Base-by-base conservation (phyloP, 441 rosid species). In the Theobroma grandiflorum region DNA sequence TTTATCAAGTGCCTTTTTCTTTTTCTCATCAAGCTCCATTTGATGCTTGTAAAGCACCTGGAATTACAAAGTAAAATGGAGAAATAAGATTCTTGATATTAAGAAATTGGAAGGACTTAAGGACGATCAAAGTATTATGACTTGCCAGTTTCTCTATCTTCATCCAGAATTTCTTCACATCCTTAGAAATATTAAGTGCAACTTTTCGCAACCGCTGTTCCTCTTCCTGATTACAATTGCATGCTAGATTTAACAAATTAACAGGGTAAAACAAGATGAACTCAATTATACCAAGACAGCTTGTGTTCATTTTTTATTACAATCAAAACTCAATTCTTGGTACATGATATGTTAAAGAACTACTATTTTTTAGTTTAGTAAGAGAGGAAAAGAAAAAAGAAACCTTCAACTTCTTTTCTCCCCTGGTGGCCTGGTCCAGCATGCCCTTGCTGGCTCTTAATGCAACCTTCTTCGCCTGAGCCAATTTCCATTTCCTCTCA, bases 21-120 rank as follows among this genome's bases (percentile, higher is more conserved):
- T 94, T 85, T 92, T 97, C 89, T 91, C 99, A 79, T 95, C 96
- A 76, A 94, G 93, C 86, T 90, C 98, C 92, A 88, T 82, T 88
- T 97, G 99, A 87, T 95, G 97, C 92, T 95, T 97, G 90, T 95
- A 97, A 78, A 94, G 90, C 78, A 97, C 99, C 99, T 97, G 82
- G 11, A 76, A 79, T 67, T 52, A 85, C 40, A 84, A 75, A 59
- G 55, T 40, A 15, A 11, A 18, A 66, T 50, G 45, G 58, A 75
- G 58, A 31, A 26, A 47, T 14, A 79, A 20, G 62, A 79, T 80
- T 80, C 62, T 62, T 42, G 33, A 55, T 14, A 42, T 40, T 58
- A 55, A n/a, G 18, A 55, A 45, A 81, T 15, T 52, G 59, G 50
- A 75, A 18, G 37, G 35, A 77, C 64, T 79, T 16, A 78, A 42